phyloP scores from a whole-genome alignment of 2,329 filamentous ascomycete genomes.

The Diplodia scrobiculata region DNA sequence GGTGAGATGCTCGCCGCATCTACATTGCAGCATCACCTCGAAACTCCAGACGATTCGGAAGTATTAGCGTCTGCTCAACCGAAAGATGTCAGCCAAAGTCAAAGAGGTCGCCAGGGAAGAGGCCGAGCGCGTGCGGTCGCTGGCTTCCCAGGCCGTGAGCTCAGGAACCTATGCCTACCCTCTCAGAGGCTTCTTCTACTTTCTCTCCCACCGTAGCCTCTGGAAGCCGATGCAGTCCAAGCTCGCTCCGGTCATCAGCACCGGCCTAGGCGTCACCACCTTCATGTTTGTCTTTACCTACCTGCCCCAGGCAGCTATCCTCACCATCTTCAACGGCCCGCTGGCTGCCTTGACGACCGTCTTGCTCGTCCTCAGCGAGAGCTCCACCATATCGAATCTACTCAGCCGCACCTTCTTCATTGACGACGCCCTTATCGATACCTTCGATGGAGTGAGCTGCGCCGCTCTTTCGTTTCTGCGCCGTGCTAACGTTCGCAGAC shows the following conservation, averaged over 20 bases:
- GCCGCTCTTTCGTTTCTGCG: too few species aligned
- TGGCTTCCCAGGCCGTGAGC: constrained; percentile 68
- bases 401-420: constrained; percentile 73
- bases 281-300: constrained; percentile 90
- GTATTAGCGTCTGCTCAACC: background rate
- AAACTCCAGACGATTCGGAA: background rate
- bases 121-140: constrained; percentile 63
- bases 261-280: constrained; percentile 71
- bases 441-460: constrained; percentile 70
- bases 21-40: background rate
- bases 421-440: constrained; percentile 80
- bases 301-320: constrained; percentile 76
- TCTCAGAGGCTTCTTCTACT: constrained; percentile 67
- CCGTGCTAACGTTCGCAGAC: constrained; percentile 38
- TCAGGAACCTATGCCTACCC: constrained; percentile 86
- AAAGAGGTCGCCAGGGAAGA: constrained; percentile 68
- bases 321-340: constrained; percentile 83
- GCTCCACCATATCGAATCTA: constrained; percentile 54
- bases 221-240: constrained; percentile 62
- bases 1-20: background rate
- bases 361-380: constrained; percentile 62
- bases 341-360: constrained; percentile 73
- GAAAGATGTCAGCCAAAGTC: constrained; percentile 52
- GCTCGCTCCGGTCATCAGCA: constrained; percentile 63
- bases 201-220: constrained; percentile 59